phyloP scores from a whole-genome alignment of 352 stramenopile species.

The Plasmopara muralis region DNA sequence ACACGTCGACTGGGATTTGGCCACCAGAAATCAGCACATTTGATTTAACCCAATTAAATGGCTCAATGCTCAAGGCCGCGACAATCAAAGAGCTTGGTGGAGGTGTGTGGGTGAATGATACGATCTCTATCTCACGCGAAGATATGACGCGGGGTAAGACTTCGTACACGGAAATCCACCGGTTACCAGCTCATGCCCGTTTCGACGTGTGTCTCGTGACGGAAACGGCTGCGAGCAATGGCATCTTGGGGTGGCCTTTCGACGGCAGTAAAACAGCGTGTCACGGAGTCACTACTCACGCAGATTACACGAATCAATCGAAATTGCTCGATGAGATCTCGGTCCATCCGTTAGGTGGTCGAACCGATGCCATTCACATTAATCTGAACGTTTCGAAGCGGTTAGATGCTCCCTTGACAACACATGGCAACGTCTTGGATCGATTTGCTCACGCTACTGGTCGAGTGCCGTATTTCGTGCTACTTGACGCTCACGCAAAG shows the following conservation, averaged over 20 bases:
- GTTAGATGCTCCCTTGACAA: conserved; percentile 16
- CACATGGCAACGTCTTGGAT: conserved; percentile 4
- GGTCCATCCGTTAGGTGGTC: conserved; percentile 30
- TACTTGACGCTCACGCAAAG: conserved; percentile 46
- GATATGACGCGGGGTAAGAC: conserved; percentile 46
- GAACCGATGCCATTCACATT: conserved; percentile 42
- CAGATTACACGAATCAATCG: conserved; percentile 77
- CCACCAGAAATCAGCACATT: conserved; percentile 44
- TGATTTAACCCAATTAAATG: conserved; percentile 35
- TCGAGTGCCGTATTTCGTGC: conserved; percentile 52
- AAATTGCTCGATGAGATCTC: conserved; percentile 46
- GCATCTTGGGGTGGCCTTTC: conserved; percentile 47
- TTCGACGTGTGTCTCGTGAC: conserved; percentile 73
- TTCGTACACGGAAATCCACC: conserved; percentile 52
- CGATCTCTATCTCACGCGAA: conserved; percentile 62
- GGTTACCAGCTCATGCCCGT: conserved; percentile 50
- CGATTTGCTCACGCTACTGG: conserved; percentile 25
- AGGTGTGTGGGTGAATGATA: conserved; percentile 71
- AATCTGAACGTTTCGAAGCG: conserved; percentile 52
- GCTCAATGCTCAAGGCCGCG: conserved; percentile 45
- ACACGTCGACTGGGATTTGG: conserved; percentile 27
- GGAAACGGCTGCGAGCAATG: conserved; percentile 61
- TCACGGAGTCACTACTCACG: conserved; percentile 50
- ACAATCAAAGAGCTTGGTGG: conserved; percentile 43
- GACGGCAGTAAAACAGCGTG: conserved; percentile 28